Evolutionary conservation across 257 asterid genomes (phyloP).

Genomic region (Catharanthus roseus): DNA sequence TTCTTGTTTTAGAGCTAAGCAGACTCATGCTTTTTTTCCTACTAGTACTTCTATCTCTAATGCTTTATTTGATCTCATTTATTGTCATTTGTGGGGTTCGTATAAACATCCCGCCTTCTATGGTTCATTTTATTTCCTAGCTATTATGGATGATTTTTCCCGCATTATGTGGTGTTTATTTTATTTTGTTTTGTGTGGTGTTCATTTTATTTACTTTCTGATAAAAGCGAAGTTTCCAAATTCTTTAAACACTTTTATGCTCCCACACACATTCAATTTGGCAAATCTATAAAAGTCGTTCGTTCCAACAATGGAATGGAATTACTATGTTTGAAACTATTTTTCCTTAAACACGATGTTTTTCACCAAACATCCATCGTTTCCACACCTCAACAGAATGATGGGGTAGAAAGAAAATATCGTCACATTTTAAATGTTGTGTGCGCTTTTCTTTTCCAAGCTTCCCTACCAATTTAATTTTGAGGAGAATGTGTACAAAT

Average conservation of each 20-base stretch:
- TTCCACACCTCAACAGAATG: slow-evolving; percentile 7
- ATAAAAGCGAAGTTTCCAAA: too few species aligned
- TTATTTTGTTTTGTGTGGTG: too few species aligned
- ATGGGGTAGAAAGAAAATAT: slow-evolving; percentile 7
- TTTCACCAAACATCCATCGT: not conserved
- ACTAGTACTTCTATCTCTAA: not conserved
- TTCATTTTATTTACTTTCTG: too few species aligned
- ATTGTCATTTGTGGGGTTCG: slow-evolving; percentile 13
- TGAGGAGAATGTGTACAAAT: too few species aligned
- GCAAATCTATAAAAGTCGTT: not conserved
- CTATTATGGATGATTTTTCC: slow-evolving; percentile 14
- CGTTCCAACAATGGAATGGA: slow-evolving; percentile 1
- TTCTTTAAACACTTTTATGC: not conserved
- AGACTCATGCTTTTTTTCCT: not conserved
- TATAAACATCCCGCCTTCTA: not conserved
- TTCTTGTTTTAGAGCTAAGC: slow-evolving; percentile 8
- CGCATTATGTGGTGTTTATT: not conserved
- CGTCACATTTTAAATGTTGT: too few species aligned
- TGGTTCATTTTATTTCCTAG: too few species aligned
- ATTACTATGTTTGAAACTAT: not conserved
- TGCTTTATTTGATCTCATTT: not conserved
- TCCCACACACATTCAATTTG: not conserved
- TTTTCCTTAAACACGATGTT: too few species aligned
- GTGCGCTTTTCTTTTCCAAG: not conserved
- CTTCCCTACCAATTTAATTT: not conserved